These are phyloP conservation scores for Stephanodiscus minutulus DNA, from an alignment of 108 stramenopile species.

Conservation along the genomic window DNA sequence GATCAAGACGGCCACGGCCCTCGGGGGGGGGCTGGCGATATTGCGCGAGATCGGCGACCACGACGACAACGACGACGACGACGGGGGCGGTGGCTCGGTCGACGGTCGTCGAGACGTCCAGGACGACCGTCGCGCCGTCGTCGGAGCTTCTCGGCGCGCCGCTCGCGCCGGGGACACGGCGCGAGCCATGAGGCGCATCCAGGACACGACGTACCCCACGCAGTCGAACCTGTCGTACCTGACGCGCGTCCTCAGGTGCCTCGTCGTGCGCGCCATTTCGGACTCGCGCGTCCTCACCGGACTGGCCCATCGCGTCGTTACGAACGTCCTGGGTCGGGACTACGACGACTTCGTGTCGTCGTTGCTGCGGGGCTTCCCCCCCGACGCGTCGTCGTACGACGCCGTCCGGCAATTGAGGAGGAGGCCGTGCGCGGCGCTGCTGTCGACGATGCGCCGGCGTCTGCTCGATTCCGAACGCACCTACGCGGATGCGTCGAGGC, in stretches of 20 bases:
- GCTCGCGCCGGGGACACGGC: background rate
- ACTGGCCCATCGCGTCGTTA: constrained; percentile 18
- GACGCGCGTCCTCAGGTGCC: constrained; percentile 44
- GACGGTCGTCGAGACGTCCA: no score
- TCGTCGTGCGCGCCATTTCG: constrained; percentile 55
- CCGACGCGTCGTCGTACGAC: constrained; percentile 2
- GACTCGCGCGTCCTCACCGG: constrained; percentile 52
- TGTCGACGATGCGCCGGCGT: constrained; percentile 61
- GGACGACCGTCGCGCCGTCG: no score
- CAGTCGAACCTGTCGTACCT: constrained; percentile 61
- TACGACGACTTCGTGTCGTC: constrained; percentile 62
- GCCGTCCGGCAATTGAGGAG: constrained; percentile 52
- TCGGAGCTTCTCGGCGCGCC: background rate
- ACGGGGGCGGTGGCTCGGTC: background rate
- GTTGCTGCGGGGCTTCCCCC: constrained; percentile 62
- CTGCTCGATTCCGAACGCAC: constrained; percentile 44
- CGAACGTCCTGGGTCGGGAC: constrained; percentile 45
- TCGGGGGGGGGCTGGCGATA: constrained; percentile 75
- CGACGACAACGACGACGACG: background rate
- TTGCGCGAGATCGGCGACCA: constrained; percentile 4
- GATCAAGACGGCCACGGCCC: constrained; percentile 83
- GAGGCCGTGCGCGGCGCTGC: constrained; percentile 60
- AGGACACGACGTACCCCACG: constrained; percentile 44
- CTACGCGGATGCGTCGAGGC: constrained; percentile 14
- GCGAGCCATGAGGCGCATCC: constrained; percentile 62